Evolutionary conservation across 2,329 filamentous ascomycete species (phyloP).

Genomic region (Sarocladium strictum): DNA sequence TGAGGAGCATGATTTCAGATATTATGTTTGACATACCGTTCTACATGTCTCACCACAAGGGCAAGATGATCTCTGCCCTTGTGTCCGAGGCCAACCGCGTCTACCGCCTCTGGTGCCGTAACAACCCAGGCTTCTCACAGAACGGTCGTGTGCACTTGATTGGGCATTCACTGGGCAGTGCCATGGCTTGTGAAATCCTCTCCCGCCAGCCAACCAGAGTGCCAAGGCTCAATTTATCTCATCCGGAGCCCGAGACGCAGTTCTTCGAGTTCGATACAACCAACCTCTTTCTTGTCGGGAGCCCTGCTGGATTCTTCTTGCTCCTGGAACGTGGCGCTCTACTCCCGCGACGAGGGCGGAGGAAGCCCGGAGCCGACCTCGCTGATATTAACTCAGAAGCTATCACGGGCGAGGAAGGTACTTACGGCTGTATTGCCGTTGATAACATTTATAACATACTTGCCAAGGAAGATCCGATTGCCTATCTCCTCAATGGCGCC

Average conservation of each 20-base stretch:
- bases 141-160: conserved; percentile 85
- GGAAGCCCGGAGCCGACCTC: conserved; percentile 68
- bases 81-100: conserved; percentile 89
- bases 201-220: conserved; percentile 77
- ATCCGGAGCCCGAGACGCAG: conserved; percentile 38
- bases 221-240: conserved; percentile 41
- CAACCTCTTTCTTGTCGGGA: conserved; percentile 84
- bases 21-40: conserved; percentile 99
- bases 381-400: conserved; percentile 49
- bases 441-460: conserved; percentile 97
- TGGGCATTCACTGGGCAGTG: conserved; percentile 87
- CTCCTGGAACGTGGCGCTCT: conserved; percentile 70
- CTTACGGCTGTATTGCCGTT: conserved; percentile 84
- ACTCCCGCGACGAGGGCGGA: conserved; percentile 67
- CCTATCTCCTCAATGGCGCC: conserved; percentile 85
- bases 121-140: conserved; percentile 80
- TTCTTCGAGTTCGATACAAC: conserved; percentile 89
- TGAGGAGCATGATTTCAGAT: conserved; percentile 91
- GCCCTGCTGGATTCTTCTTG: conserved; percentile 87
- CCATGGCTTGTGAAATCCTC: conserved; percentile 89
- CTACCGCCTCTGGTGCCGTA: conserved; percentile 90
- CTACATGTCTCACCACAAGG: conserved; percentile 93
- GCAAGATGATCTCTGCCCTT: conserved; percentile 87
- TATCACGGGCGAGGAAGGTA: conserved; percentile 72
- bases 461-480: conserved; percentile 66